Percentiles rank a stretch among this genome's conserved stretches.
Evolutionary conservation across 1,284 basidiomycete species (phyloP).

Genomic region (Takashimella tepidaria): DNA sequence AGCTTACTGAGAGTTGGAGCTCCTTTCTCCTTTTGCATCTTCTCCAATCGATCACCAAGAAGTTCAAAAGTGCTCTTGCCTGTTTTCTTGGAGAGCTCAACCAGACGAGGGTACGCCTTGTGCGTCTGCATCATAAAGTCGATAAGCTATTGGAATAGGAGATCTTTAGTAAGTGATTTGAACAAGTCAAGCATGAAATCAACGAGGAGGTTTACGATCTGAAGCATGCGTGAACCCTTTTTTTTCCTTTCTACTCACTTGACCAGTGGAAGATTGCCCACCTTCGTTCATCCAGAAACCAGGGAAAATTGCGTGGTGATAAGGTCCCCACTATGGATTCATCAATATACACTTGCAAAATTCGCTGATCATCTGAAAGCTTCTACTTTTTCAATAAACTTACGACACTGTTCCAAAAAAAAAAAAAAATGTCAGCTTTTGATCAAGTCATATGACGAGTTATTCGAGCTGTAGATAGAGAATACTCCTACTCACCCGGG

Average conservation of each 20-base stretch:
- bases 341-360: constrained; percentile 4
- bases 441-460: not conserved
- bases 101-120: constrained; percentile 68
- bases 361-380: not conserved
- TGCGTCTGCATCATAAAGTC: constrained; percentile 94
- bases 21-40: constrained; percentile 57
- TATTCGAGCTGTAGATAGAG: not conserved
- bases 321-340: constrained; percentile 75
- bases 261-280: constrained; percentile 97
- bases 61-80: constrained; percentile 54
- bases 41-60: constrained; percentile 68
- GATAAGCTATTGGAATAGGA: too few species aligned
- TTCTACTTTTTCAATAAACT: constrained; percentile 6
- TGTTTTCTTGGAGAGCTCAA: constrained; percentile 53
- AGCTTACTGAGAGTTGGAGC: constrained; percentile 57
- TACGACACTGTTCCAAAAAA: constrained; percentile 29
- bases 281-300: constrained; percentile 99
- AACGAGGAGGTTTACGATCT: too few species aligned
- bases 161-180: not conserved
- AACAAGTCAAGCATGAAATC: too few species aligned
- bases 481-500: constrained; percentile 53
- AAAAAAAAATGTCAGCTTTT: too few species aligned
- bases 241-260: too few species aligned
- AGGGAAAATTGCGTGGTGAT: constrained; percentile 73
- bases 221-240: too few species aligned